These are phyloP conservation scores for Chaetomiaceae sp. DNA, from an alignment of 2,329 filamentous ascomycete species.

Conservation along the genomic window DNA sequence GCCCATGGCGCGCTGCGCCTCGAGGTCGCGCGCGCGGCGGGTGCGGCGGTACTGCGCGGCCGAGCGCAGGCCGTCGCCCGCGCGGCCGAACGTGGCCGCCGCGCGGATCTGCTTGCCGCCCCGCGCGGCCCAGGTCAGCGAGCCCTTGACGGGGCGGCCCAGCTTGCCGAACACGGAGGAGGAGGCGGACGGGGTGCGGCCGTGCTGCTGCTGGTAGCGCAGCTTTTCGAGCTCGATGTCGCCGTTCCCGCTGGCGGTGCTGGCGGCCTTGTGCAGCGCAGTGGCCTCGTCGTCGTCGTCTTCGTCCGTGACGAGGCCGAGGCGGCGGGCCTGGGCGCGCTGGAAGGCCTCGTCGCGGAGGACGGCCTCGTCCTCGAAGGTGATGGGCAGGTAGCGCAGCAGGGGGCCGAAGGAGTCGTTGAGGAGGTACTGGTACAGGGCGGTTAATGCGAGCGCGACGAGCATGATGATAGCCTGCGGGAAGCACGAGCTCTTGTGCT, in stretches of 20 bases:
- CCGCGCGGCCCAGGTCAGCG: slow-evolving; percentile 42
- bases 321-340: slow-evolving; percentile 63
- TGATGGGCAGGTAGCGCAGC: slow-evolving; percentile 85
- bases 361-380: slow-evolving; percentile 90
- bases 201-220: slow-evolving; percentile 9
- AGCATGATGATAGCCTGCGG: slow-evolving; percentile 84
- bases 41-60: slow-evolving; percentile 44
- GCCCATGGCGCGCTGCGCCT: slow-evolving; percentile 66
- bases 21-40: slow-evolving; percentile 55
- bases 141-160: slow-evolving; percentile 37
- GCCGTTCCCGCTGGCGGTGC: slow-evolving; percentile 19
- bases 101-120: slow-evolving; percentile 45
- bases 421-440: slow-evolving; percentile 70
- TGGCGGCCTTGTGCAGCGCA: slow-evolving; percentile 23
- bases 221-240: slow-evolving; percentile 35
- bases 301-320: slow-evolving; percentile 54
- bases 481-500: slow-evolving; percentile 52
- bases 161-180: slow-evolving; percentile 27
- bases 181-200: not conserved
- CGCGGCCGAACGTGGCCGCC: slow-evolving; percentile 39
- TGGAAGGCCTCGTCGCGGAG: slow-evolving; percentile 86
- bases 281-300: slow-evolving; percentile 37
- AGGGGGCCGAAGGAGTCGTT: slow-evolving; percentile 81
- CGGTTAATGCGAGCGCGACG: slow-evolving; percentile 62
- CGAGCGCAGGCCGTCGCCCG: slow-evolving; percentile 34